phyloP scores from a whole-genome alignment of 148 eudicot genomes.

The Polygonum maritimum region DNA sequence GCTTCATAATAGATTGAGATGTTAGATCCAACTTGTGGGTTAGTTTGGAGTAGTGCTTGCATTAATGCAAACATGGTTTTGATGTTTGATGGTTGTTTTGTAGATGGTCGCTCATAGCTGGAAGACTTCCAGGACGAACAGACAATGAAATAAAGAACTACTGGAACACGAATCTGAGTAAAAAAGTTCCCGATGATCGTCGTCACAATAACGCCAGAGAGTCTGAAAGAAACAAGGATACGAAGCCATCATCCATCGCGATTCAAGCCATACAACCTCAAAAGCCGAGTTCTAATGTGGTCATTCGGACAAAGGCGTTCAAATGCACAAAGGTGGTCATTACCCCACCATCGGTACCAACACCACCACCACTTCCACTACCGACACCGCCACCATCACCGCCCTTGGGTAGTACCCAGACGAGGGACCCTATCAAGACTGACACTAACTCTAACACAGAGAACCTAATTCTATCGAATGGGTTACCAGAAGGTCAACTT shows the following conservation, averaged over 20 bases:
- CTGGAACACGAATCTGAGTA: slow-evolving; percentile 36
- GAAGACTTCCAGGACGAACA: slow-evolving; percentile 41
- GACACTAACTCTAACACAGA: slow-evolving; percentile 1
- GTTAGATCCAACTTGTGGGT: not conserved
- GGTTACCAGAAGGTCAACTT: not conserved
- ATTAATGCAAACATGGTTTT: not conserved
- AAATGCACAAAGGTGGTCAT: slow-evolving; percentile 29
- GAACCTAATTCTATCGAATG: not conserved
- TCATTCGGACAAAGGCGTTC: slow-evolving; percentile 31
- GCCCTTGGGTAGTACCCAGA: not conserved
- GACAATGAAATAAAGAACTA: slow-evolving; percentile 40
- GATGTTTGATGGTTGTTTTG: not conserved
- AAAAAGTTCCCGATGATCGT: slow-evolving; percentile 15
- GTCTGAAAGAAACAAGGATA: not conserved
- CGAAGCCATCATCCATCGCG: not conserved
- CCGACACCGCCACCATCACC: not conserved
- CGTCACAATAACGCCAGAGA: not conserved
- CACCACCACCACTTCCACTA: not conserved
- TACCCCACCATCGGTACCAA: slow-evolving; percentile 10
- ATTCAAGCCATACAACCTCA: not conserved
- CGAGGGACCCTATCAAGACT: not conserved
- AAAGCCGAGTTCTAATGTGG: not conserved
- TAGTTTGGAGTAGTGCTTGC: not conserved
- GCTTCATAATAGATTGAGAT: not conserved
- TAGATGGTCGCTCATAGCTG: slow-evolving; percentile 40